phyloP scores from a whole-genome alignment of 345 rosid species.

The Melaleuca alternifolia region DNA sequence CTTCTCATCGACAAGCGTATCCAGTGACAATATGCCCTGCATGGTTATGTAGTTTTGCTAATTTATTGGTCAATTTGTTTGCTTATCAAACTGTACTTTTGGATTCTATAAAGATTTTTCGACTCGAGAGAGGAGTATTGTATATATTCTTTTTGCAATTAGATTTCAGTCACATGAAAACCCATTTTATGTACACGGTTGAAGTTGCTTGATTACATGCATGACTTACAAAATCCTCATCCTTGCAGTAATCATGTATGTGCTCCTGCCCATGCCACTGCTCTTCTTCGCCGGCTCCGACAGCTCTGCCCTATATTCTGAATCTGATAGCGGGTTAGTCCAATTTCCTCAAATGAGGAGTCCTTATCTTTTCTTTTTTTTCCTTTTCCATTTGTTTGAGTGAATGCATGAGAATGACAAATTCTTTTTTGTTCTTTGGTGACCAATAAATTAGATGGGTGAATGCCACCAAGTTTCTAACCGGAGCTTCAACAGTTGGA shows the following conservation, averaged over 20 bases:
- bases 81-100: neutral
- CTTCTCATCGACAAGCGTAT: neutral
- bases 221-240: neutral
- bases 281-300: constrained; percentile 82
- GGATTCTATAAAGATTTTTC: neutral
- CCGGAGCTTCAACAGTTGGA: constrained; percentile 86
- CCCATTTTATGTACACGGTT: neutral
- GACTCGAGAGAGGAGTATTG: neutral
- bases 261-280: constrained; percentile 90
- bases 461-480: constrained; percentile 82
- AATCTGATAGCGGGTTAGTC: constrained; percentile 50
- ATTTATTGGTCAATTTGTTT: neutral
- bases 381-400: neutral
- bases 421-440: neutral
- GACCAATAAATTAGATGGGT: constrained; percentile 54
- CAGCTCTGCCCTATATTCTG: constrained; percentile 42
- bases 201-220: neutral
- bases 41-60: neutral
- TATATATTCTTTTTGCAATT: neutral
- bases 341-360: neutral
- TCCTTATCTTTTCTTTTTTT: neutral
- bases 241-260: constrained; percentile 74
- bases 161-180: neutral
- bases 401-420: neutral
- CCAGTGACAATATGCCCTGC: neutral